Evolutionary conservation across 179 eudicot genomes (phyloP), one percentile per base, ranked within the genome.

Genomic region (Nepenthes alata): DNA sequence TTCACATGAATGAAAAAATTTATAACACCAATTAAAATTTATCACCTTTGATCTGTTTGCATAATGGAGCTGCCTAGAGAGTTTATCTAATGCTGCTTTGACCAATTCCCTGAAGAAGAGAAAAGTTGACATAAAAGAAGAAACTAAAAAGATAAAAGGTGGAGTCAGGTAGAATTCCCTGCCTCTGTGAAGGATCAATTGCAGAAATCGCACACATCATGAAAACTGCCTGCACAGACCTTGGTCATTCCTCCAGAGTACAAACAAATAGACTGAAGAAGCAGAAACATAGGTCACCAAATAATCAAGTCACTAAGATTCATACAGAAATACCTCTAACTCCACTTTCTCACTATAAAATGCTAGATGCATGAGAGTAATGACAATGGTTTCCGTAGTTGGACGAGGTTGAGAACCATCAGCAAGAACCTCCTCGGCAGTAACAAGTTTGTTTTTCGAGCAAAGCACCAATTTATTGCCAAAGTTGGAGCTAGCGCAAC

Each of bases 321-420:
- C 25, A 25, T 25, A 60, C 34, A 60, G 60, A 64, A 11, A 52
- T 77, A 93, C 98, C 98, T 89, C 84, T 63, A 87, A 77, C 75
- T 93, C 98, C 53, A 93, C 78, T 73, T 80, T 81, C 66, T 93
- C 98, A 70, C 98, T 93, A 63, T 79, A 74, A 62, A 78, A 78
- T 36, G 88, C 97, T 49, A 89, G 74, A 75, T 93, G 96, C 84
- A 73, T 70, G 58, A 93, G 93, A 50, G 98, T 93, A 55, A 89
- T 60, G 15, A 93, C 67, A 53, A 78, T 60, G n/a, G 97, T 89
- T 75, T 93, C 98, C 81, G 87, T 69, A 25, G 66, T 67, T 54
- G 85, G 88, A 57, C 70, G 77, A 60, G 89, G 77, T 68, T 74
- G 82, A 55, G 78, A 79, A 73, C 79, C 84, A 75, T 76, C 70